These are phyloP conservation scores for Cercospora sesami DNA, from an alignment of 2,329 filamentous ascomycete species.

Conservation along the genomic window DNA sequence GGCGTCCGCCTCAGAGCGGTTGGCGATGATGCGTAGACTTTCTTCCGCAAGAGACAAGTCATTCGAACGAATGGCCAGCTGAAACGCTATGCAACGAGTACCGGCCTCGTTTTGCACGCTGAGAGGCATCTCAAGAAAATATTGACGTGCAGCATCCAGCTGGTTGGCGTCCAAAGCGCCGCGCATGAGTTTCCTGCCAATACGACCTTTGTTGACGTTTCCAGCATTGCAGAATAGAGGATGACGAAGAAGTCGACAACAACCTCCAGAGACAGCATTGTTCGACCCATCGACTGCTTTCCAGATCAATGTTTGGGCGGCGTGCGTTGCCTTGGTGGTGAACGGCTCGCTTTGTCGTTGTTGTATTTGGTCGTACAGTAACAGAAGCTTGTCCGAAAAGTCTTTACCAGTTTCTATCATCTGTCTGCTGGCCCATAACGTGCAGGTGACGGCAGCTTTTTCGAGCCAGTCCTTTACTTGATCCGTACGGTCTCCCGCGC, in stretches of 20 bases:
- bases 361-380: conserved; percentile 51
- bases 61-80: conserved; percentile 30
- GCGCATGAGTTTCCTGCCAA: conserved; percentile 67
- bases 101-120: conserved; percentile 30
- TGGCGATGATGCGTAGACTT: conserved; percentile 63
- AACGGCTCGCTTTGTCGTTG: conserved; percentile 52
- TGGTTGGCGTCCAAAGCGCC: conserved; percentile 65
- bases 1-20: conserved; percentile 53
- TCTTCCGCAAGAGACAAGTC: conserved; percentile 54
- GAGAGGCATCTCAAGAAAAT: conserved; percentile 60
- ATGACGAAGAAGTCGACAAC: conserved; percentile 71
- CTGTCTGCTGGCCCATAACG: conserved; percentile 64
- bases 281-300: conserved; percentile 49
- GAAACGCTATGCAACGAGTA: conserved; percentile 35
- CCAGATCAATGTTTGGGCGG: conserved; percentile 75
- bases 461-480: conserved; percentile 63
- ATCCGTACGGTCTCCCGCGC: neutral
- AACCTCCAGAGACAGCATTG: conserved; percentile 42
- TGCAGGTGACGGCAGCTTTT: conserved; percentile 64
- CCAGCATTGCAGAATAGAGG: conserved; percentile 65
- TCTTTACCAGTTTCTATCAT: conserved; percentile 29
- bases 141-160: conserved; percentile 53
- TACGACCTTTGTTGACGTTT: conserved; percentile 64
- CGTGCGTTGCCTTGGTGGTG: conserved; percentile 62
- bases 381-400: conserved; percentile 42